Evolutionary conservation across 2,329 filamentous ascomycete species (phyloP).

Genomic region (Aspergillus hortae): DNA sequence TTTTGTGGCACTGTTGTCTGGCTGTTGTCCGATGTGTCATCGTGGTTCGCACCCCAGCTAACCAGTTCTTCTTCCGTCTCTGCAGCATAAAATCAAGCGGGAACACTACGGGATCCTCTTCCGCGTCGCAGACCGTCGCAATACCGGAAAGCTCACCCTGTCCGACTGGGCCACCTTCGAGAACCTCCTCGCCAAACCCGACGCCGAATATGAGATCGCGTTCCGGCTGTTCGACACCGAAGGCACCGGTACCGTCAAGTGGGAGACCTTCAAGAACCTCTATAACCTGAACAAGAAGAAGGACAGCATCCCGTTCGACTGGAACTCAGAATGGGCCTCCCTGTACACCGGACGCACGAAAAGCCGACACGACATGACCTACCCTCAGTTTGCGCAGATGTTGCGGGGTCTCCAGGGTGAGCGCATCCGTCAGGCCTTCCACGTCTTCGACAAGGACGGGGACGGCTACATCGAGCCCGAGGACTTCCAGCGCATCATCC

Average conservation of each 20-base stretch:
- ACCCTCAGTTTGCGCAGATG: constrained; percentile 97
- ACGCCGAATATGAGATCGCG: constrained; percentile 97
- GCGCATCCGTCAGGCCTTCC: constrained; percentile 91
- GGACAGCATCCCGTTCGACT: constrained; percentile 86
- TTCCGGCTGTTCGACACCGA: constrained; percentile 94
- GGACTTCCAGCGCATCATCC: constrained; percentile 94
- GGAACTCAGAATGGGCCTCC: constrained; percentile 94
- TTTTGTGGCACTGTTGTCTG: not conserved
- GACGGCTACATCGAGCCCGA: constrained; percentile 95
- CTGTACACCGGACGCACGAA: constrained; percentile 88
- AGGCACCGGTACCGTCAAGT: constrained; percentile 79
- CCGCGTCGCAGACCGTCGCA: constrained; percentile 77
- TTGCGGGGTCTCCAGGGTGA: constrained; percentile 92
- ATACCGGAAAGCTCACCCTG: constrained; percentile 69
- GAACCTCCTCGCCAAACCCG: constrained; percentile 87
- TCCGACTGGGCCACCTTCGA: constrained; percentile 91
- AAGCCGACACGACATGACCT: constrained; percentile 86
- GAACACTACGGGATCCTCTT: constrained; percentile 96
- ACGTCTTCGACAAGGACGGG: constrained; percentile 81
- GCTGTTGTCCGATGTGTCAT: constrained; percentile 14
- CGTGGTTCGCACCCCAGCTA: constrained; percentile 10
- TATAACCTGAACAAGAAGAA: constrained; percentile 88
- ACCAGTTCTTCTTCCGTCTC: constrained; percentile 10
- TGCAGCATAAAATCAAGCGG: constrained; percentile 92
- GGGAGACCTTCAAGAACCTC: constrained; percentile 77